Conservation (phyloP, 306 rosid genomes). For the Trifolium fragiferum region DNA sequence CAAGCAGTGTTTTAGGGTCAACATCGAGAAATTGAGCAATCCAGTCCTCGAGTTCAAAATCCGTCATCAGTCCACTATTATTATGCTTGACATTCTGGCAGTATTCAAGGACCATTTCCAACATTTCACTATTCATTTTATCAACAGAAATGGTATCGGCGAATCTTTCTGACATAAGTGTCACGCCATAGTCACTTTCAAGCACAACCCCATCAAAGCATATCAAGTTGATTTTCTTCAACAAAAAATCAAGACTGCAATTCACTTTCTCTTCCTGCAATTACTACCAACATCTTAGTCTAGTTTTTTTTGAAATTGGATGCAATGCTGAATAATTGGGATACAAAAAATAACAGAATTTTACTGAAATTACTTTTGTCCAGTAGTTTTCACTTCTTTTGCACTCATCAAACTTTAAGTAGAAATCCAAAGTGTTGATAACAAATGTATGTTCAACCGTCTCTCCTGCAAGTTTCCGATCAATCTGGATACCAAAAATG, state of each 20-base stretch:
- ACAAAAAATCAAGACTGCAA: conserved; percentile 29
- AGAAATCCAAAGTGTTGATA: no score
- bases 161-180: conserved; percentile 63
- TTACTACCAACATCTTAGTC: background rate
- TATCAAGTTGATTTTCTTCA: conserved; percentile 58
- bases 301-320: background rate
- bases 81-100: conserved; percentile 49
- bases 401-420: no score
- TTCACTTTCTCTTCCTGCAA: conserved; percentile 35
- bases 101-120: conserved; percentile 68
- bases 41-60: conserved; percentile 51
- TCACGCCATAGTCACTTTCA: conserved; percentile 55
- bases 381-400: no score
- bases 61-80: conserved; percentile 5
- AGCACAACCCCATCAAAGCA: conserved; percentile 62
- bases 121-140: conserved; percentile 52
- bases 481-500: no score
- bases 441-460: no score
- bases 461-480: no score
- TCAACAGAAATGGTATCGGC: conserved; percentile 48
- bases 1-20: no score
- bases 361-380: no score
- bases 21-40: background rate
- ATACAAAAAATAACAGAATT: background rate
- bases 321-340: background rate